These are phyloP conservation scores for Aspergillus arachidicola DNA, from an alignment of 2,329 filamentous ascomycete species.

Conservation along the genomic window DNA sequence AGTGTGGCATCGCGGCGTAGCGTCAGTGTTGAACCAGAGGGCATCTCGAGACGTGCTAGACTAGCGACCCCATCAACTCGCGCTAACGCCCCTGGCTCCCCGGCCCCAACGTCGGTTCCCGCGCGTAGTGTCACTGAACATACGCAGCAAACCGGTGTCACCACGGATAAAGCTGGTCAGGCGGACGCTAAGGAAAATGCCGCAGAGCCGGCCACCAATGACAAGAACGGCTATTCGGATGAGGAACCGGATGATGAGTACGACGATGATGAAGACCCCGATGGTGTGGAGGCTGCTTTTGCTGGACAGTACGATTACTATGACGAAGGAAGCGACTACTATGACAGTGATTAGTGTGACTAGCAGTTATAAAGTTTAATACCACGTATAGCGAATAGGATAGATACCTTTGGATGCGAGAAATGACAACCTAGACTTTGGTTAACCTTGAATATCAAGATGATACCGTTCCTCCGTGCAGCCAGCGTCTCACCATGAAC, in stretches of 20 bases:
- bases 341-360: conserved; percentile 31
- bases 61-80: conserved; percentile 18
- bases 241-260: conserved; percentile 32
- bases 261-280: conserved; percentile 35
- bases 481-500: neutral
- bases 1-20: conserved; percentile 35
- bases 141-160: conserved; percentile 5
- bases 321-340: conserved; percentile 35
- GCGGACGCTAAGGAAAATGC: conserved; percentile 27
- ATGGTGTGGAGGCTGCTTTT: conserved; percentile 40
- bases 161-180: conserved; percentile 14
- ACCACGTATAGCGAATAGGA: neutral
- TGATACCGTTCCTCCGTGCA: neutral
- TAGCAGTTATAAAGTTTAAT: neutral
- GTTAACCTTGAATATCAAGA: neutral
- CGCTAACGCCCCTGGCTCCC: conserved; percentile 20
- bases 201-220: conserved; percentile 23
- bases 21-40: conserved; percentile 30
- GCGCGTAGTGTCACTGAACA: conserved; percentile 6
- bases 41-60: conserved; percentile 19
- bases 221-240: conserved; percentile 14
- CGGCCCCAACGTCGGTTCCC: conserved; percentile 13
- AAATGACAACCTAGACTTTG: neutral
- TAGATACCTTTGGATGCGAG: neutral
- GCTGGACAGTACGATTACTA: conserved; percentile 40